Base-by-base conservation (phyloP, 106 monocot species). In the Alisma plantagoaquatica region DNA sequence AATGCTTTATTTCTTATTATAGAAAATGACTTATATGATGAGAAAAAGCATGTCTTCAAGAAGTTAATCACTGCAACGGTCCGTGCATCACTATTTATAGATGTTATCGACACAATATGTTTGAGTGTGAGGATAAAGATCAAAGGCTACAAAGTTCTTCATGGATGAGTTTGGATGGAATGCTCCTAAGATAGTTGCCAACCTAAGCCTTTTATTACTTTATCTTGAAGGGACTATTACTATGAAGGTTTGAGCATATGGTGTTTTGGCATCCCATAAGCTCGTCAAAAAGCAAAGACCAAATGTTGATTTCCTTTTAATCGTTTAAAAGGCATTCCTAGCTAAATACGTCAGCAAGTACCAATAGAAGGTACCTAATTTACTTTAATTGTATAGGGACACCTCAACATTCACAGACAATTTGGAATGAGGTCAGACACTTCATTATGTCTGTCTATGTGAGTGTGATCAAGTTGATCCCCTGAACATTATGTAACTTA, bases 141-240 rank as follows among this genome's bases (percentile, higher is more conserved):
- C 23, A 41, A 30, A n/a, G 22, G 21, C 45, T 51, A 54, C 70
- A 65, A 60, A 60, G 7, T 76, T 70, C 30, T 42, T 76, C 44
- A 27, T 49, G 9, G 31, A 45, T 29, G 28, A 65, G 24, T 53
- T 51, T 7, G 60, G 59, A n/a, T 56, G 56, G 26, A 30, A 49
- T 0, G 53, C 54, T 3, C 3, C 19, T 1, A 54, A 28, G 19
- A 25, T 76, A 10, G 60, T 29, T 10, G 18, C 14, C 0, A 3
- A 18, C 9, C 70, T 70, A 3, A 2, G 49, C 31, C 56, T 70
- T 10, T 31, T 76, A 23, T 33, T 21, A 3, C 60, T 30, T 55
- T 70, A 65, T 43, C 23, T 70, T 18, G 53, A 53, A 28, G 54
- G 54, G 26, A 42, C 70, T 46, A 18, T 76, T 32, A 17, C 29